Evolutionary conservation across 768 basidiomycete genomes (phyloP).

Genomic region (Lyophyllum semitale): DNA sequence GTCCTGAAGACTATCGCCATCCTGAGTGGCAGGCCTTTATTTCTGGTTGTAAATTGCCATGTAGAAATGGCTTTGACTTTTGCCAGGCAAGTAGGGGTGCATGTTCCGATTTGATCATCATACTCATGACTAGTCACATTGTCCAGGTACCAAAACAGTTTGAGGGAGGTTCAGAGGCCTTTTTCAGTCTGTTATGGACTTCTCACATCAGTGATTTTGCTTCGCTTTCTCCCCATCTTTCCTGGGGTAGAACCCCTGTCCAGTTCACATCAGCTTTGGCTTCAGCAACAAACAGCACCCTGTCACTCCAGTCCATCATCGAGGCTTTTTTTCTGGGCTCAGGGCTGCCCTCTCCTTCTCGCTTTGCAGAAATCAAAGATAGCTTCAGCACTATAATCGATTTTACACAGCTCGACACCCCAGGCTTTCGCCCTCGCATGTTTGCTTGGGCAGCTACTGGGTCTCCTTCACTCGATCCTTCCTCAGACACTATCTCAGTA

Average conservation of each 20-base stretch:
- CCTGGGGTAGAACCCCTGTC: neutral
- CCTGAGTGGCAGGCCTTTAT: slow-evolving; percentile 7
- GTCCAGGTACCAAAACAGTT: neutral
- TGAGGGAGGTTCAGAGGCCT: slow-evolving; percentile 4
- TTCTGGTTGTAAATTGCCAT: slow-evolving; percentile 2
- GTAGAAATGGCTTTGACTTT: slow-evolving; percentile 10
- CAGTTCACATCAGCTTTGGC: neutral
- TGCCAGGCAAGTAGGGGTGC: neutral
- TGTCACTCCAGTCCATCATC: neutral
- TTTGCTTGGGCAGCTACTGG: slow-evolving; percentile 8
- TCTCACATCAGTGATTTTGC: slow-evolving; percentile 2
- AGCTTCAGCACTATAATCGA: neutral
- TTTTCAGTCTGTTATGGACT: slow-evolving; percentile 5
- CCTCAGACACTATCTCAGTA: neutral
- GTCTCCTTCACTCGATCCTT: neutral
- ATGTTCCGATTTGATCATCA: neutral
- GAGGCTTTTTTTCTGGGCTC: neutral
- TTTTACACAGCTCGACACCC: neutral
- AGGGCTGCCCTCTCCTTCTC: neutral
- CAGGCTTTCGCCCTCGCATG: neutral
- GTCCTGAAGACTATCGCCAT: neutral
- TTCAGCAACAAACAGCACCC: neutral
- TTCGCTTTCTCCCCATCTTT: neutral
- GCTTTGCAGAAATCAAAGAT: neutral
- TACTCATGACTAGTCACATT: neutral